Base-by-base conservation (phyloP, 768 basidiomycete genomes). In the Phlegmacium glaucopus region DNA sequence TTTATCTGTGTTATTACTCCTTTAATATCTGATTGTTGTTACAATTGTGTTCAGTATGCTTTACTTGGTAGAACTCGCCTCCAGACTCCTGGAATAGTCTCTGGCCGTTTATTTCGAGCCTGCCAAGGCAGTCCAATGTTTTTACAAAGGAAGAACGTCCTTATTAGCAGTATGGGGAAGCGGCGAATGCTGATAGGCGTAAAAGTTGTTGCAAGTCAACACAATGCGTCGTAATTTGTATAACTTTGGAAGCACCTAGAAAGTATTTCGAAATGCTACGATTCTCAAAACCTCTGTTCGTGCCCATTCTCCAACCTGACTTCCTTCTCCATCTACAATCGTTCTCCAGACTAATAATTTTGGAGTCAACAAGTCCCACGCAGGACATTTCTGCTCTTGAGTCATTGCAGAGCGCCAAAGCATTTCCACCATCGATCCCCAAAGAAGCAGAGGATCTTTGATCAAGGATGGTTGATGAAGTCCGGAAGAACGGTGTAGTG, bases 321-420 rank as follows among this genome's bases (percentile, higher is more conserved):
- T 34, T 6, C 32, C 32, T 2, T 34, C 32, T 11, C n/a, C 10
- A 34, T n/a, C 32, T n/a, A 76, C 78, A 4, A 62, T 65, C 7
- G 78, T 49, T 0, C 72, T 65, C 51, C 79, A 70, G 80, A 80
- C 83, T 6, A 79, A 43, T 17, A 87, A 30, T 61, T 60, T 4
- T 76, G 82, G 45, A 86, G 56, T 34, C 6, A 34, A 6, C 13
- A 58, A 59, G 49, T 72, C 72, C 84, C 83, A 86, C 12, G 64
- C 58, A 7, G n/a, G 17, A 27, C 35, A 30, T 25, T 42, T 66
- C 15, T 55, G 51, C 3, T 63, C 51, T 6, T 66, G 47, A 1
- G 59, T 50, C 80, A 82, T 82, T 26, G 70, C 57, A 1, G 68
- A 69, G 38, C 69, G 66, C 82, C 83, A 83, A 9, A 90, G 70